Base-by-base conservation (phyloP, 352 stramenopile genomes). In the Globisporangium cylindrosporum region DNA sequence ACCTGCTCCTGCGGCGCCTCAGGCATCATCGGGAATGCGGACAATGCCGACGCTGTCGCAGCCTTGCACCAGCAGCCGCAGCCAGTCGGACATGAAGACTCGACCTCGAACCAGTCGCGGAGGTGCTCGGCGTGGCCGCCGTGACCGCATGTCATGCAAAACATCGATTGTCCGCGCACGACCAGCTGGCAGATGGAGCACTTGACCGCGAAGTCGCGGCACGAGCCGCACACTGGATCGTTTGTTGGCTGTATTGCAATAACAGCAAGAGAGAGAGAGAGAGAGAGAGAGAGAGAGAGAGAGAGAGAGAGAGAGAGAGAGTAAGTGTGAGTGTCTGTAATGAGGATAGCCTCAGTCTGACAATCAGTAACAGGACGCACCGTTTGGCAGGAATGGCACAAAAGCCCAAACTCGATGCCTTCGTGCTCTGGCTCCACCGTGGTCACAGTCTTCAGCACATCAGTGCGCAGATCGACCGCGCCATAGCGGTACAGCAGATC, bases 51-150 rank as follows among this genome's bases (percentile, higher is more conserved):
- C 10, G 74, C 80, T 8, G 86, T 91, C 2, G 84, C 77, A 59
- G 92, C 82, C 53, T 93, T 93, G 73, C 88, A 95, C 88, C 86
- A 94, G 71, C 88, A 95, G 22, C 88, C 86, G 38, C 88, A 95
- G 54, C 88, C 88, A 1, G 88, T 95, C 0, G 88, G 88, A 66
- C 88, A 95, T 36, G 78, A 72, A 14, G 81, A 86, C 67, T 94
- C 85, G 6, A 75, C 62, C 25, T 86, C 80, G 62, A 96, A 96
- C 88, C 88, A 96, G 38, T 82, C 81, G 59, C 80, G 84, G 24
- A 94, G 66, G 60, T 96, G 88, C 43, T 74, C 64, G 4, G 78
- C 78, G 58, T 96, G 88, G 57, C 88, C 88, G 27, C 88, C 88
- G 61, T 96, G 88, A 27, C 88, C 88, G 54, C 88, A 96, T 0